A percentile compares a stretch with the other conserved stretches of the same genome.
Evolutionary conservation across 2,329 filamentous ascomycete genomes (phyloP).

Genomic region (Pseudogymnoascus sp.): DNA sequence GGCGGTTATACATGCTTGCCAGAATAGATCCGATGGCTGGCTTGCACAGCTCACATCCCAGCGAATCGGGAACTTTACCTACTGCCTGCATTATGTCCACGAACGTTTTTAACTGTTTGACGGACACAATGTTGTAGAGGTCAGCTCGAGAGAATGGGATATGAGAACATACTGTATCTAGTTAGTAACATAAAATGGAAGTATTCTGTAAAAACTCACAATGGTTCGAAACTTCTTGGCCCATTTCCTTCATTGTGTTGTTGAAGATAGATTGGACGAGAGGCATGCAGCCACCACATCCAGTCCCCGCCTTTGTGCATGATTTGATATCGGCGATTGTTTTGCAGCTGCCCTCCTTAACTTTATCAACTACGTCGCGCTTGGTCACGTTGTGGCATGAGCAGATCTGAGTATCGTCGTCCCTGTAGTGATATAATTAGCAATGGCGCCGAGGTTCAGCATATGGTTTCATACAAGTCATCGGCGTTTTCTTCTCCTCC

Average conservation of each 20-base stretch:
- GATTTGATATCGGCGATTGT: conserved; percentile 75
- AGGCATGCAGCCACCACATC: conserved; percentile 84
- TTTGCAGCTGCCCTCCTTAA: conserved; percentile 74
- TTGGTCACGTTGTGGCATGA: conserved; percentile 92
- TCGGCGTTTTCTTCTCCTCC: conserved; percentile 66
- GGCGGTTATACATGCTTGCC: conserved; percentile 72
- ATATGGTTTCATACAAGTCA: conserved; percentile 37
- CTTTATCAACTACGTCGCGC: conserved; percentile 61
- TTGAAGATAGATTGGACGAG: conserved; percentile 86
- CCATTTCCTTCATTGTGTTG: conserved; percentile 76
- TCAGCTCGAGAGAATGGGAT: conserved; percentile 78
- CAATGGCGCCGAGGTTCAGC: not conserved
- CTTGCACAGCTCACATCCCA: conserved; percentile 83
- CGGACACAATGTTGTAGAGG: conserved; percentile 81
- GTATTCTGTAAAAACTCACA: conserved; percentile 22
- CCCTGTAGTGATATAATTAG: conserved; percentile 19
- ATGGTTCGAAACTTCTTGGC: conserved; percentile 79
- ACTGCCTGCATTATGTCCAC: conserved; percentile 68
- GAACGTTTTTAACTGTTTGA: conserved; percentile 68
- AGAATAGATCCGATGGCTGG: conserved; percentile 75
- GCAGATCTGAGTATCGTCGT: conserved; percentile 82
- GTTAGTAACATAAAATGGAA: conserved; percentile 2
- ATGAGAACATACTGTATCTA: conserved; percentile 57
- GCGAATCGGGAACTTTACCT: conserved; percentile 61
- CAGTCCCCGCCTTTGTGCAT: conserved; percentile 86